Evolutionary conservation across 1,284 basidiomycete genomes (phyloP).

Genomic region (Mrakiaceae sp.): DNA sequence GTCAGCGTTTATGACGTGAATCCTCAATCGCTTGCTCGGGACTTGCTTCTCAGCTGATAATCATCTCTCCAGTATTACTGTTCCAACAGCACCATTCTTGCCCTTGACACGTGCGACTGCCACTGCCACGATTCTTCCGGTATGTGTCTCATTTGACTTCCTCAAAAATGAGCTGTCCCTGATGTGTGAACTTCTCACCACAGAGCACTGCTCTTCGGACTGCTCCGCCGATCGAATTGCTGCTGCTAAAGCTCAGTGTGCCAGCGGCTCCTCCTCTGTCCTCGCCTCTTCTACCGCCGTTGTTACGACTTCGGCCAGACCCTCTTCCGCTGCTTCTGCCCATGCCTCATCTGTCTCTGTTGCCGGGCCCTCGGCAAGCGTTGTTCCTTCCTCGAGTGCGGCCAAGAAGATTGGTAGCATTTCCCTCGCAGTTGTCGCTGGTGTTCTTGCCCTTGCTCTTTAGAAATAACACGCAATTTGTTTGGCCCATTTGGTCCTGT

Average conservation of each 20-base stretch:
- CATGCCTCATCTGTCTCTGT: neutral
- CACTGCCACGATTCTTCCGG: slow-evolving; percentile 10
- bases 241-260: slow-evolving; percentile 2
- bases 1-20: neutral
- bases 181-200: neutral
- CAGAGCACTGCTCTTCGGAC: neutral
- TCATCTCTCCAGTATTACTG: slow-evolving; percentile 15
- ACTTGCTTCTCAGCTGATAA: too few species aligned
- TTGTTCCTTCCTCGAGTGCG: neutral
- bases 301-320: neutral
- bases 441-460: neutral
- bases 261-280: neutral
- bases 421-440: neutral
- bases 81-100: slow-evolving; percentile 13
- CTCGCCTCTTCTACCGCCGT: neutral
- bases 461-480: too few species aligned
- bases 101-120: slow-evolving; percentile 14
- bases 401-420: neutral
- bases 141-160: neutral
- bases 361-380: neutral
- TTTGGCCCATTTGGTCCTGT: too few species aligned
- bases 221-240: slow-evolving; percentile 5
- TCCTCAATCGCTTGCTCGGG: neutral
- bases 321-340: neutral
- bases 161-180: neutral